Evolutionary conservation across 2,329 filamentous ascomycete genomes (phyloP).

Genomic region (Diaporthe ilicicola): DNA sequence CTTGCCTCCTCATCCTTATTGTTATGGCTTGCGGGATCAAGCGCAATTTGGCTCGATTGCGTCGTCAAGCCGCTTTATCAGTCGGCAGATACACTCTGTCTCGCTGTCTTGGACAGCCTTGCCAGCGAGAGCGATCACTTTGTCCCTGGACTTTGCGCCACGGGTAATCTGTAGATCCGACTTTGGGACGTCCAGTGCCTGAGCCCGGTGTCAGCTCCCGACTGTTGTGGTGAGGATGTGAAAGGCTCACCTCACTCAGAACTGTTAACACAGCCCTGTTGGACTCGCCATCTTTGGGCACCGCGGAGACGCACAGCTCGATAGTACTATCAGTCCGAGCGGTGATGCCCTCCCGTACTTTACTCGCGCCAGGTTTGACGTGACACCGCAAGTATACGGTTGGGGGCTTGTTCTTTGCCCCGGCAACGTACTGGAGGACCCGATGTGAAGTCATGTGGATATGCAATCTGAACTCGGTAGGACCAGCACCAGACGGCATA

Average conservation of each 20-base stretch:
- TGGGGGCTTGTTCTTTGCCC: slow-evolving; percentile 55
- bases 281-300: slow-evolving; percentile 72
- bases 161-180: slow-evolving; percentile 69
- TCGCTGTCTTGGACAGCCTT: slow-evolving; percentile 37
- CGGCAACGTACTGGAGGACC: slow-evolving; percentile 51
- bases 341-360: slow-evolving; percentile 67
- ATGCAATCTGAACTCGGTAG: not conserved
- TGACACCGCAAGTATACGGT: slow-evolving; percentile 70
- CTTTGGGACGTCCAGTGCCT: slow-evolving; percentile 69
- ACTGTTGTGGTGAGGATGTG: not conserved
- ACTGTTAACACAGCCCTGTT: slow-evolving; percentile 72
- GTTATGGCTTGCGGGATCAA: not conserved
- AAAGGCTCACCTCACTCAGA: slow-evolving; percentile 63
- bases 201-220: not conserved
- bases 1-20: not conserved
- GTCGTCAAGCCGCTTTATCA: slow-evolving; percentile 26
- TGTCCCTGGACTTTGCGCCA: slow-evolving; percentile 71
- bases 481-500: not conserved
- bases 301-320: slow-evolving; percentile 72
- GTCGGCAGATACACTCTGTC: slow-evolving; percentile 41
- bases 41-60: not conserved
- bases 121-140: slow-evolving; percentile 60
- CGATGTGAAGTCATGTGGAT: slow-evolving; percentile 24
- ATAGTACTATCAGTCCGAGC: slow-evolving; percentile 64
- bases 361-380: slow-evolving; percentile 72